Percentiles rank a stretch among this genome's conserved stretches.
phyloP scores from a whole-genome alignment of 768 basidiomycete genomes.

The Pisolithus albus region DNA sequence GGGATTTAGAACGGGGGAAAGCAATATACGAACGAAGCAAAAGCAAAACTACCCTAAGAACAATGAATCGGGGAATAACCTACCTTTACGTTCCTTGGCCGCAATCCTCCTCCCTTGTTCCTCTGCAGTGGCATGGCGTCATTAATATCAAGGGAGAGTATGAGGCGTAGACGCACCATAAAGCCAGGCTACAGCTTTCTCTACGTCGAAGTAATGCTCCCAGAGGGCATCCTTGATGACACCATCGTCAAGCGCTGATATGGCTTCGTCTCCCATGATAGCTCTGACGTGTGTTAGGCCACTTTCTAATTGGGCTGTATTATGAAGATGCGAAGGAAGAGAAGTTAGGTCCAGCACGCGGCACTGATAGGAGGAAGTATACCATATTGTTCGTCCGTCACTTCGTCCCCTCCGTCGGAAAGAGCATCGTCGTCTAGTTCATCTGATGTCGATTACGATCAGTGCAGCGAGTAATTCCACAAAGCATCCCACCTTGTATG shows the following conservation, averaged over 20 bases:
- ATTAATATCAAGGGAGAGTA: not conserved
- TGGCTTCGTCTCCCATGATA: conserved; percentile 58
- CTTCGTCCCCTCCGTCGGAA: conserved; percentile 70
- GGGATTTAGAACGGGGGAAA: conserved; percentile 24
- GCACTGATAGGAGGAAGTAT: conserved; percentile 8
- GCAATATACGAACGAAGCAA: conserved; percentile 25
- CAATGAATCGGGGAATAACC: conserved; percentile 34
- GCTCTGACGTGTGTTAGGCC: conserved; percentile 63
- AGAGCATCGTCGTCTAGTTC: conserved; percentile 80
- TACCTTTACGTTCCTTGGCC: conserved; percentile 79
- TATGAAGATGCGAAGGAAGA: conserved; percentile 8
- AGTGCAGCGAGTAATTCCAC: not conserved
- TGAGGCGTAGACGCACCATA: conserved; percentile 45
- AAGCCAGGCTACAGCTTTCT: conserved; percentile 68
- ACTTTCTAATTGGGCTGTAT: conserved; percentile 57
- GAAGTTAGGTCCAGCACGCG: not conserved
- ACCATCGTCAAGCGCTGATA: conserved; percentile 64
- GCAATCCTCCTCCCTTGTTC: conserved; percentile 57
- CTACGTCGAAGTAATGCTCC: conserved; percentile 82
- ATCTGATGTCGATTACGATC: conserved; percentile 37
- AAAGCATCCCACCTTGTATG: conserved; percentile 47
- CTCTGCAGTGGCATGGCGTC: conserved; percentile 36
- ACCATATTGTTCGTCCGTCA: conserved; percentile 85
- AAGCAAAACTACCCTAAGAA: conserved; percentile 31
- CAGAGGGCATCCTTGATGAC: conserved; percentile 77